Conservation (phyloP, 352 stramenopile genomes). For the Phytopythium oedochilum region DNA sequence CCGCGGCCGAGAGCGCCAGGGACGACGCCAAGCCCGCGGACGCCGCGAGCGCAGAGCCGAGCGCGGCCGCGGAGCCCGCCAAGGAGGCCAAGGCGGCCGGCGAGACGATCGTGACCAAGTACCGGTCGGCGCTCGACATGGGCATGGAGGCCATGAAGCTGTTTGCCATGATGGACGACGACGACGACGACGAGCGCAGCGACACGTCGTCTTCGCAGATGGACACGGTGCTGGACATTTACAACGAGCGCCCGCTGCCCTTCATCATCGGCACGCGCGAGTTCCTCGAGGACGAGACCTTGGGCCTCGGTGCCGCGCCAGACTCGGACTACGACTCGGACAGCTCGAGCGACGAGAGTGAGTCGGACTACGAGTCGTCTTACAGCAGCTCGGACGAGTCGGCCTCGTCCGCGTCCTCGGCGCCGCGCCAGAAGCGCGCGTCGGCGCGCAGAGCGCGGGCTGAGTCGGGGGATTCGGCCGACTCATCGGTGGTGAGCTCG, state of each 20-base stretch:
- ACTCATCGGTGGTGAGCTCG: constrained; percentile 21
- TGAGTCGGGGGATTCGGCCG: constrained; percentile 37
- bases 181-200: constrained; percentile 33
- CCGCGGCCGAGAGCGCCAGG: constrained; percentile 11
- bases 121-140: constrained; percentile 71
- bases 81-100: constrained; percentile 21
- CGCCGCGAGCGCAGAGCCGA: constrained; percentile 1
- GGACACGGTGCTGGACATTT: constrained; percentile 82
- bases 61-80: constrained; percentile 4
- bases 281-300: constrained; percentile 82
- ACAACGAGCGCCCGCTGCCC: constrained; percentile 82
- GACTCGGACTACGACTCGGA: constrained; percentile 39
- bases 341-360: constrained; percentile 41
- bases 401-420: constrained; percentile 14
- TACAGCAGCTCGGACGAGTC: constrained; percentile 73
- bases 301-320: constrained; percentile 65
- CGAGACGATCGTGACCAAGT: constrained; percentile 70
- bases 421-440: constrained; percentile 11
- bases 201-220: constrained; percentile 50
- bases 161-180: constrained; percentile 77
- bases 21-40: too few species aligned
- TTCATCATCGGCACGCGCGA: constrained; percentile 86
- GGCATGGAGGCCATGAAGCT: constrained; percentile 81
- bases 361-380: constrained; percentile 53
- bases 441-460: constrained; percentile 17